Conservation (phyloP, 306 rosid species). For the Vigna reflexopilosa region DNA sequence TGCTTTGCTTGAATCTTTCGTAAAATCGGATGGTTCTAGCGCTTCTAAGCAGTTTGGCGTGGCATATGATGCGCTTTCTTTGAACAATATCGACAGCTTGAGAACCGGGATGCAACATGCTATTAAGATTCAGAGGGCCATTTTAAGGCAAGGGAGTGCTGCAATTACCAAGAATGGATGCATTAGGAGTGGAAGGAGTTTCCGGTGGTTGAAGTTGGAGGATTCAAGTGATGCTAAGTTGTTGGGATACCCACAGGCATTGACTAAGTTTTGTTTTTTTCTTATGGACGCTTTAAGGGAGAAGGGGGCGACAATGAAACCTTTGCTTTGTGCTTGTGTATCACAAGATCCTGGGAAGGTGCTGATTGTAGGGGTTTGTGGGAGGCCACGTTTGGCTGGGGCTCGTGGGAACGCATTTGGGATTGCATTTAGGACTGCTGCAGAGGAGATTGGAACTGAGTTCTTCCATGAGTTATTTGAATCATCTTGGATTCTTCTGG, state of each 20-base stretch:
- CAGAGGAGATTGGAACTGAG: constrained; percentile 74
- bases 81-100: constrained; percentile 76
- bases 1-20: constrained; percentile 88
- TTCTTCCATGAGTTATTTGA: constrained; percentile 95
- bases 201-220: constrained; percentile 91
- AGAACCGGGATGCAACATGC: constrained; percentile 91
- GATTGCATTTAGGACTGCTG: constrained; percentile 78
- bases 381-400: constrained; percentile 94
- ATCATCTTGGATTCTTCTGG: constrained; percentile 91
- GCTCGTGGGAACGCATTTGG: constrained; percentile 91
- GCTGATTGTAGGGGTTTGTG: constrained; percentile 90
- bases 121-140: constrained; percentile 82
- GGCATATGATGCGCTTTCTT: constrained; percentile 88
- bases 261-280: constrained; percentile 91
- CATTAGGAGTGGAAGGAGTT: constrained; percentile 89
- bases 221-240: constrained; percentile 74
- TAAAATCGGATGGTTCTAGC: constrained; percentile 75
- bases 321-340: constrained; percentile 92
- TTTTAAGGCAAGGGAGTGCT: constrained; percentile 90
- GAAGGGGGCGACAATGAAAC: constrained; percentile 96
- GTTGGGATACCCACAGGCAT: constrained; percentile 91
- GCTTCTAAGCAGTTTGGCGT: constrained; percentile 82
- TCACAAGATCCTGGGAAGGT: constrained; percentile 81
- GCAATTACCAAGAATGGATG: constrained; percentile 82
- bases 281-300: constrained; percentile 94